Evolutionary conservation across 2,329 filamentous ascomycete genomes (phyloP), one percentile per base, ranked within the genome.

Genomic region (Pseudocercospora macadamiae): DNA sequence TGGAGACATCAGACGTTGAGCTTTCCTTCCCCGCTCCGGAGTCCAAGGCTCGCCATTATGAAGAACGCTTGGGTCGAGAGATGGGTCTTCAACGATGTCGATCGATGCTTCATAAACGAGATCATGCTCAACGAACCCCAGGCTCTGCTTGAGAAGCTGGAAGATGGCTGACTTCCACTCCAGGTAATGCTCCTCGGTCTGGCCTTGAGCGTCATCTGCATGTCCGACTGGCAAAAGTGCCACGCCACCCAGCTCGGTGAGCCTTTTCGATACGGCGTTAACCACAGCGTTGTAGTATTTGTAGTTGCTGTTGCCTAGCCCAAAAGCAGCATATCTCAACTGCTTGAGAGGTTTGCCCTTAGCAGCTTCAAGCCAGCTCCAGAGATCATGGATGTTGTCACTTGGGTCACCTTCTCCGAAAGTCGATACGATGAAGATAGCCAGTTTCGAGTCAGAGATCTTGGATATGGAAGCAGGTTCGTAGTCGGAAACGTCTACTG

Each of bases 351-450:
- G 60, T 7, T 21, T 34, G 6, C 61, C 64, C 16, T 59, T 58
- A 4, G 57, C 61, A 53, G 54, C 51, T 68, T 75, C 61, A 4
- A 63, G 55, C 61, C 61, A 63, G 44, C 25, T 62, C 59, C 84
- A 69, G 2, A 66, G 54, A 74, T 75, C 57, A 80, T 84, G 80
- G 66, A 84, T 37, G 74, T 82, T 48, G 76, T 83, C n/a, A 80
- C 64, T 67, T 10, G 68, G 69, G 26, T 70, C 68, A 1, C 68
- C 69, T 28, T 71, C 69, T 16, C 69, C 69, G 36, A 67, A 71
- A 1, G 68, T 71, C 14, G 68, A 71, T 5, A 67, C 58, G n/a
- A 70, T 54, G 57, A 70, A 67, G 12, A 70, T 49, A 4, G 64
- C 63, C n/a, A 69, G 19, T 44, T 67, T 67, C 23, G 56, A 34